Evolutionary conservation across 352 stramenopile species (phyloP).

Genomic region (Salisapilia sapeloensis): DNA sequence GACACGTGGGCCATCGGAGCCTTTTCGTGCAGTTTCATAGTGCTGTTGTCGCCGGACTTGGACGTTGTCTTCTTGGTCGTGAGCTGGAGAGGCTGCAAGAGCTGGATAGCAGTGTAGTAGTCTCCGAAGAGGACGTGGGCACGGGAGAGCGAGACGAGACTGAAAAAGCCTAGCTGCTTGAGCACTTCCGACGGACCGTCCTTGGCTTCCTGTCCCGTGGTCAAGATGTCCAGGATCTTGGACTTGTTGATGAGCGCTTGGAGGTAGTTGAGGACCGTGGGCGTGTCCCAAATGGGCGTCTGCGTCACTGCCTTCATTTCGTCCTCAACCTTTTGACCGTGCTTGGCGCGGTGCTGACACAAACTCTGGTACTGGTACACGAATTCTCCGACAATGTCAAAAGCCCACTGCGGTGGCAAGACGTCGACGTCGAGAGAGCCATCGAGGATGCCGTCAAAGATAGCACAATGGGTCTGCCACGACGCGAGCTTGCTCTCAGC

Average conservation of each 20-base stretch:
- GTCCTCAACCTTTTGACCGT: conserved; percentile 37
- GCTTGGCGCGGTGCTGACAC: conserved; percentile 89
- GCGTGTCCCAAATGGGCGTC: conserved; percentile 89
- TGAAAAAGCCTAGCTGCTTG: conserved; percentile 93
- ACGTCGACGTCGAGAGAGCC: conserved; percentile 61
- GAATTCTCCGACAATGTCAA: conserved; percentile 98
- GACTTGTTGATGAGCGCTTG: conserved; percentile 84
- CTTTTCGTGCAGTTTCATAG: conserved; percentile 77
- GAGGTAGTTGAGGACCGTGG: conserved; percentile 93
- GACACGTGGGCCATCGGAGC: conserved; percentile 88
- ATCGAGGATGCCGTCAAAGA: conserved; percentile 89
- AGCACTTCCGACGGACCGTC: conserved; percentile 44
- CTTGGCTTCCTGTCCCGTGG: conserved; percentile 14
- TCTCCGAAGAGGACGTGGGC: conserved; percentile 94
- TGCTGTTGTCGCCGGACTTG: conserved; percentile 23
- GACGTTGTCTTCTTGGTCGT: conserved; percentile 54
- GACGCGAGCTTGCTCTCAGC: conserved; percentile 85
- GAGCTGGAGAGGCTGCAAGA: conserved; percentile 85
- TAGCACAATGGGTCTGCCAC: conserved; percentile 87
- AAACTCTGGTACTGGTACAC: conserved; percentile 99
- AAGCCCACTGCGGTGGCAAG: conserved; percentile 93
- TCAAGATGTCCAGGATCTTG: conserved; percentile 84
- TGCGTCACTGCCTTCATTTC: conserved; percentile 31
- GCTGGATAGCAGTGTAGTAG: conserved; percentile 88
- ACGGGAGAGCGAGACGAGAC: conserved; percentile 86